Evolutionary conservation across 2,329 filamentous ascomycete species (phyloP), one percentile per base, ranked within the genome.

Genomic region (Boeremia exigua): DNA sequence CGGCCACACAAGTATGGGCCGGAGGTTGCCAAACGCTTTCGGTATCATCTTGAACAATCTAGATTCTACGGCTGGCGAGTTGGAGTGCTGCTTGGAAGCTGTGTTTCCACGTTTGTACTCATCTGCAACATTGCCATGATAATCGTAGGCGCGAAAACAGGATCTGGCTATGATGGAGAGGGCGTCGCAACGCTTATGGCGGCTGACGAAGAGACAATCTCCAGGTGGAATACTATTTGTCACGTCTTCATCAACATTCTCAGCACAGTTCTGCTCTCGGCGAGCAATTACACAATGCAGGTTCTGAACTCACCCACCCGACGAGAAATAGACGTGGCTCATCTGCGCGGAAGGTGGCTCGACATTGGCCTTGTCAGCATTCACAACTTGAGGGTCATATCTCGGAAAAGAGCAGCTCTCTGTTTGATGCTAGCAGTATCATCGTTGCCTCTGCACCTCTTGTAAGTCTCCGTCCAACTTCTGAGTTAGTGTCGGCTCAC

Each of bases 161-260:
- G 10, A 6, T 15, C 6, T 6, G 54, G 29, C 0, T 47, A 40
- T 23, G 23, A 36, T 46, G 17, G 43, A 36, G 15, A 51, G 6
- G 53, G 52, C 2, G 38, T 59, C 11, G 19, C 38, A 3, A 39
- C 52, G 0, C 11, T 60, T 0, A 25, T 54, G 10, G 19, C 19
- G 5, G 58, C 47, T 3, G 11, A 37, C 1, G 48, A 34, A 9
- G 12, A 15, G 6, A 28, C 23, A 9, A 46, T 65, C 6, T 49
- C 48, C 1, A 25, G 48, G 23, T 54, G 50, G 46, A 61, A 52
- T 32, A 55, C 46, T 3, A 12, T 36, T n/a, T 36, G 80, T 0
- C 82, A 85, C 63, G 60, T 84, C 17, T 45, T 76, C 0, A 78
- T 85, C 61, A 84, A 84, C 66, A 58, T 73, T 0, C 64, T 82